Base-by-base conservation (phyloP, 2,329 filamentous ascomycete genomes). In the Aspergillus neoniger region DNA sequence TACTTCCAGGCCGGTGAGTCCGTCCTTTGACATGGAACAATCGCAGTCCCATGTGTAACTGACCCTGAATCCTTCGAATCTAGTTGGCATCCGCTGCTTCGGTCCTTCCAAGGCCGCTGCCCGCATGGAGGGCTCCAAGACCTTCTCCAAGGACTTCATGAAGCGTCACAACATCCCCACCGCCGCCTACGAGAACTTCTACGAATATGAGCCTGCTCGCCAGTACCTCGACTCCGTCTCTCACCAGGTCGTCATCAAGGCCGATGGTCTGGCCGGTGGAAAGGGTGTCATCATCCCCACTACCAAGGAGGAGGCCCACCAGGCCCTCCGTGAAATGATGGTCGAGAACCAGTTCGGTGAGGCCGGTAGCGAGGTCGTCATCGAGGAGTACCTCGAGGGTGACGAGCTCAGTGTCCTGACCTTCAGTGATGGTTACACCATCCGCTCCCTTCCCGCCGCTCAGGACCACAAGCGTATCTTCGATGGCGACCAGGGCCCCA, bases 121-220 rank as follows among this genome's bases (percentile, higher is more conserved):
- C 17, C 85, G 86, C 48, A 91, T 99, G 85, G 95, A 99, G 79
- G 95, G 95, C 62, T 96, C 91, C 80, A 99, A 99, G 82, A 91
- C 94, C 10, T 98, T 96, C 77, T 92, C 91, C 63, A 99, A 99
- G 76, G 93, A 98, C 77, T 98, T 98, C 74, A 99, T 98, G 95
- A 89, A 90, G 77, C 88, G 89, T 66, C 87, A 96, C 79, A 85
- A 85, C 70, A 96, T 99, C 69, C 93, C 94, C 39, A 98, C 95
- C 1, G 95, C 95, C 15, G 87, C 86, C 41, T 98, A 96, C 80
- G 86, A 89, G 76, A 97, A 96, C 80, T 97, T 98, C 74, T 86
- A 83, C 75, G 84, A 91, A 70, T 93, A 90, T 76, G 85, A 89
- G 58, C 80, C 86, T 50, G 92, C 92, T 14, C 81, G 83, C 66